Conservation (phyloP, 2,329 filamentous ascomycete genomes). For the Exophiala xenobiotica region DNA sequence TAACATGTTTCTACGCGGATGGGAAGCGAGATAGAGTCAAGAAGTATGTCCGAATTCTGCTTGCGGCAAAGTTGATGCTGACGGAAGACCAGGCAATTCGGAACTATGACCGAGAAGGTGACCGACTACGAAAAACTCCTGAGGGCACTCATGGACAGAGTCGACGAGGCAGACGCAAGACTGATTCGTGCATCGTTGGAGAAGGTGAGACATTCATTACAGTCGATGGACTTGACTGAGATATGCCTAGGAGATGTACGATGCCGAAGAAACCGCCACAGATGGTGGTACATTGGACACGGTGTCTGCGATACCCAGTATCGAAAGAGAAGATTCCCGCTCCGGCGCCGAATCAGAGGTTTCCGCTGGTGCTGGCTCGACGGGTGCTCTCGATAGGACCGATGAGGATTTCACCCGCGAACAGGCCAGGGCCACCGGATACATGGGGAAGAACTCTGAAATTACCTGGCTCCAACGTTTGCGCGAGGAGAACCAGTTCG, state of each 20-base stretch:
- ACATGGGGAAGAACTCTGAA: conserved; percentile 49
- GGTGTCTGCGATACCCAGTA: conserved; percentile 10
- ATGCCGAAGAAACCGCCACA: conserved; percentile 22
- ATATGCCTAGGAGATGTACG: conserved; percentile 15
- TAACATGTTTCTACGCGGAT: conserved; percentile 43
- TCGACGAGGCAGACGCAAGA: conserved; percentile 36
- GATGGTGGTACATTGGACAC: conserved; percentile 13
- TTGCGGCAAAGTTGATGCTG: conserved; percentile 3
- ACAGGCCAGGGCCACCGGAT: conserved; percentile 41
- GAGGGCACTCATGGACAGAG: conserved; percentile 37
- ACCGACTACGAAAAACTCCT: conserved; percentile 43
- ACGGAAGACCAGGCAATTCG: conserved; percentile 38
- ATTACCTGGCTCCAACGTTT: conserved; percentile 48
- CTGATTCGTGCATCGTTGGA: conserved; percentile 40
- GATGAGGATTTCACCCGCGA: conserved; percentile 46
- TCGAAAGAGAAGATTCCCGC: conserved; percentile 26
- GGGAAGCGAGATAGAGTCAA: conserved; percentile 45
- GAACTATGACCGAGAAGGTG: conserved; percentile 39
- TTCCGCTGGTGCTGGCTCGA: conserved; percentile 37
- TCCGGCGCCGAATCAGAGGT: conserved; percentile 29
- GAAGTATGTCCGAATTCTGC: conserved; percentile 37
- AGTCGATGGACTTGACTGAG: conserved; percentile 2
- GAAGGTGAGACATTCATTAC: conserved; percentile 33
- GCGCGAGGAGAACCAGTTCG: conserved; percentile 40
- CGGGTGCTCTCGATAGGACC: conserved; percentile 47